These are phyloP conservation scores for Fusarium burgessii DNA, from an alignment of 2,329 filamentous ascomycete species.

Conservation along the genomic window DNA sequence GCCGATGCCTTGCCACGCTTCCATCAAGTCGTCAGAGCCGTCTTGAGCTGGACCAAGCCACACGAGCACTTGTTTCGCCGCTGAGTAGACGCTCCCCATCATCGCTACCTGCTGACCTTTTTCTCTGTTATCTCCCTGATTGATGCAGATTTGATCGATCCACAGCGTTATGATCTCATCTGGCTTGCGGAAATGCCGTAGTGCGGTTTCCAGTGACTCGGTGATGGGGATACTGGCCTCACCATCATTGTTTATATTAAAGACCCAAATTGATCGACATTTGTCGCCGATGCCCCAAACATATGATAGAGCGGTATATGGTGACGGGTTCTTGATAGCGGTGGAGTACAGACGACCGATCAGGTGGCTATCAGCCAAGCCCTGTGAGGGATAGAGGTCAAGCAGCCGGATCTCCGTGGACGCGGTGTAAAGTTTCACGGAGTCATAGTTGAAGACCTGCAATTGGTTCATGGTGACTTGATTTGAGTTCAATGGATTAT, in stretches of 20 bases:
- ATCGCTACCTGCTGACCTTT: not conserved
- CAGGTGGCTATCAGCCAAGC: accelerated
- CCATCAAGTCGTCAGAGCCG: not conserved
- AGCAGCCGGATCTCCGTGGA: not conserved
- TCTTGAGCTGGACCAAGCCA: conserved; percentile 1
- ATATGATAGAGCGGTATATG: not conserved
- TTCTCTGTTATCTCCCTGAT: not conserved
- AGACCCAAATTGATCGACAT: not conserved
- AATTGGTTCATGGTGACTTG: not conserved
- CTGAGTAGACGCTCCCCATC: not conserved
- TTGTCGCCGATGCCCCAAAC: not conserved
- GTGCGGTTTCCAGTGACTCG: not conserved
- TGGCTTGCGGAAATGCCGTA: not conserved
- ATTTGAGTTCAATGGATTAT: not conserved
- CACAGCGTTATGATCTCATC: not conserved
- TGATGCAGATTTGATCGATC: not conserved
- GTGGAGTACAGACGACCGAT: not conserved
- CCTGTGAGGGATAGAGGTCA: not conserved
- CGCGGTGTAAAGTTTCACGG: not conserved
- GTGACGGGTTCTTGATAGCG: accelerated
- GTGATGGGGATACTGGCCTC: not conserved
- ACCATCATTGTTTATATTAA: accelerated
- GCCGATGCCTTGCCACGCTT: not conserved
- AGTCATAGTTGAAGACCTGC: not conserved
- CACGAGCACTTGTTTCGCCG: not conserved